These are phyloP conservation scores for Neurospora sp. DNA, from an alignment of 495 filamentous ascomycete species.

Conservation along the genomic window DNA sequence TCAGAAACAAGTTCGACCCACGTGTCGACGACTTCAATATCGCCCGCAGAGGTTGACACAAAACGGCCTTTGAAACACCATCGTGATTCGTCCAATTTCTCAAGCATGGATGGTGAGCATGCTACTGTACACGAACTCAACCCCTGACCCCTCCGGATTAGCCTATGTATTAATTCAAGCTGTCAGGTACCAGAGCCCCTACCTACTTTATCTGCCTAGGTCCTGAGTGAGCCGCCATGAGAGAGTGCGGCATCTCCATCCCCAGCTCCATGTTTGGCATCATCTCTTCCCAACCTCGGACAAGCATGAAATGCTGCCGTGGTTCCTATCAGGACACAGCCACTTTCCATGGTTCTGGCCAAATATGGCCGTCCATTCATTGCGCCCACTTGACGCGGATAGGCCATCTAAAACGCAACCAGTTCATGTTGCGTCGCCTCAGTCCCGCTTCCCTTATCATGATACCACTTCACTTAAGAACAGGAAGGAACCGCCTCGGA, in stretches of 20 bases:
- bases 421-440: not conserved
- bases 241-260: not conserved
- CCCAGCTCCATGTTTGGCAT: not conserved
- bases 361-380: not conserved
- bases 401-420: not conserved
- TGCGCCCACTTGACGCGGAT: not conserved
- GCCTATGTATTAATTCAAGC: not conserved
- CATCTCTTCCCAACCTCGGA: not conserved
- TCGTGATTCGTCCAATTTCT: not conserved
- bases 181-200: not conserved
- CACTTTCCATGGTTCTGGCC: not conserved
- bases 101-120: not conserved
- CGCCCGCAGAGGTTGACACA: not conserved
- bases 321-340: not conserved
- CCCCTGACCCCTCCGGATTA: not conserved
- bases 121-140: not conserved
- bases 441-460: not conserved
- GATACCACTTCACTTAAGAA: not conserved
- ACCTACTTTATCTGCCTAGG: not conserved
- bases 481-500: not conserved
- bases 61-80: not conserved
- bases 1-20: not conserved
- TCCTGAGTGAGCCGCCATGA: not conserved
- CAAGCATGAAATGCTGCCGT: not conserved
- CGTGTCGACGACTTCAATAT: not conserved